These are phyloP conservation scores for Aspergillus ochraceus DNA, from an alignment of 2,329 filamentous ascomycete species.

Conservation along the genomic window DNA sequence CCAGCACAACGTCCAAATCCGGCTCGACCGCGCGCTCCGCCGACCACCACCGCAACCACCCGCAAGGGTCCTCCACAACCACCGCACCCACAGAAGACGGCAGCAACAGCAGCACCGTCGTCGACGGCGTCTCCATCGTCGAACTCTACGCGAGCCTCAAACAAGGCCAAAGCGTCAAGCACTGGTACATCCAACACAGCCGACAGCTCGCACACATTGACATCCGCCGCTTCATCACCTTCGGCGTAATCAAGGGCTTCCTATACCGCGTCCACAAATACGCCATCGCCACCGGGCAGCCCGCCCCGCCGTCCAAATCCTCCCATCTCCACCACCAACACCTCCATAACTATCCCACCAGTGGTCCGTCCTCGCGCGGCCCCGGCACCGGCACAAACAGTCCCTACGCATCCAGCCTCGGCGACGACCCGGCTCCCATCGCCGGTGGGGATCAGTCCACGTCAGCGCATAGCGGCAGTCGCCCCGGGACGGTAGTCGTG, in stretches of 20 bases:
- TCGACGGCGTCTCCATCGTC: constrained; percentile 59
- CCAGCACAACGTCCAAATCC: constrained; percentile 12
- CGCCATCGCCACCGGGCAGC: constrained; percentile 57
- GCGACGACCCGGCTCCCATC: constrained; percentile 22
- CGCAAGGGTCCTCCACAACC: constrained; percentile 2
- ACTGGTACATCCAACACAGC: constrained; percentile 79
- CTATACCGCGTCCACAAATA: constrained; percentile 93
- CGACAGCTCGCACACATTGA: constrained; percentile 75
- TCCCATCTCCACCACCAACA: constrained; percentile 16
- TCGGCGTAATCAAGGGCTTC: constrained; percentile 92
- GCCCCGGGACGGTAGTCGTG: constrained; percentile 20
- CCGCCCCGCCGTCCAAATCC: constrained; percentile 27
- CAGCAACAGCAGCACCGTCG: constrained; percentile 18
- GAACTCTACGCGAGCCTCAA: constrained; percentile 83
- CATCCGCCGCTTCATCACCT: constrained; percentile 87
- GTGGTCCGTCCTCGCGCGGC: constrained; percentile 29
- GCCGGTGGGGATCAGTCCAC: constrained; percentile 17
- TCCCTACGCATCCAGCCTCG: constrained; percentile 27
- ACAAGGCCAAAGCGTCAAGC: constrained; percentile 78
- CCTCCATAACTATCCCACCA: constrained; percentile 16
- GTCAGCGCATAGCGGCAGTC: constrained; percentile 30
- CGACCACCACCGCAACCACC: constrained; percentile 11
- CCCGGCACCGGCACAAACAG: constrained; percentile 33
- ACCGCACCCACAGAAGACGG: background rate
- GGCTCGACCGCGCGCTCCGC: constrained; percentile 8